Percentiles rank a stretch among this genome's conserved stretches.
phyloP scores from a whole-genome alignment of 1,284 basidiomycete genomes.

The Trametes versicolor region DNA sequence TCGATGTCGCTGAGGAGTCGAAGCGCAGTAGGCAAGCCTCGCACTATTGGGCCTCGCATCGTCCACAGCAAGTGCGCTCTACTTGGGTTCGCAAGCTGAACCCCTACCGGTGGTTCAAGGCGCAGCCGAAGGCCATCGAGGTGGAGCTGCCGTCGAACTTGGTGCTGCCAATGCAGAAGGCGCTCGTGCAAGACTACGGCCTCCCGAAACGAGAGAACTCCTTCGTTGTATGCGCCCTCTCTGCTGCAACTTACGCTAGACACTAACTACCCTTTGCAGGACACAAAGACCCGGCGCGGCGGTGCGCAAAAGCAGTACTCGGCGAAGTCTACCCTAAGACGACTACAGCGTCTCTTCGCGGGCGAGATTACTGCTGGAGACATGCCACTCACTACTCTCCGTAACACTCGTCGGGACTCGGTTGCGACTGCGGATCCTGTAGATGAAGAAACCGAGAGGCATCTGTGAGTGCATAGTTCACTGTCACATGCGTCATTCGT shows the following conservation, averaged over 20 bases:
- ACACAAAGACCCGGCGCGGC: constrained; percentile 20
- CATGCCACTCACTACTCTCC: constrained; percentile 69
- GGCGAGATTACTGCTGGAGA: constrained; percentile 67
- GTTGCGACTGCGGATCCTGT: constrained; percentile 50
- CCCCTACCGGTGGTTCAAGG: constrained; percentile 86
- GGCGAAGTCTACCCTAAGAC: constrained; percentile 65
- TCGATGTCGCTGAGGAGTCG: constrained; percentile 91
- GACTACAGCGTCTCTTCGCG: constrained; percentile 73
- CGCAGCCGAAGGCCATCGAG: constrained; percentile 78
- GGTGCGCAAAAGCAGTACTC: constrained; percentile 57
- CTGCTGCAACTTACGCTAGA: no score
- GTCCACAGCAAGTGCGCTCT: constrained; percentile 59
- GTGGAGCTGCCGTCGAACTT: constrained; percentile 79
- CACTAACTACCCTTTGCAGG: constrained; percentile 17
- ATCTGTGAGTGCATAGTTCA: constrained; percentile 62
- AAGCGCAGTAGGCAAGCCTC: constrained; percentile 88
- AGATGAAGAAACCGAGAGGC: constrained; percentile 74
- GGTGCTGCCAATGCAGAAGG: constrained; percentile 81
- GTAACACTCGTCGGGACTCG: constrained; percentile 56
- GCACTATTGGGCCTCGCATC: constrained; percentile 68
- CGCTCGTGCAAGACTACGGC: constrained; percentile 71
- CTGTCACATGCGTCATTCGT: not conserved
- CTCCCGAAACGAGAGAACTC: constrained; percentile 50
- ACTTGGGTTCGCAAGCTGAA: constrained; percentile 85
- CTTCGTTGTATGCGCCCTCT: constrained; percentile 5